phyloP scores from a whole-genome alignment of 2,329 filamentous ascomycete genomes.

The Pezicula neosporulosa region DNA sequence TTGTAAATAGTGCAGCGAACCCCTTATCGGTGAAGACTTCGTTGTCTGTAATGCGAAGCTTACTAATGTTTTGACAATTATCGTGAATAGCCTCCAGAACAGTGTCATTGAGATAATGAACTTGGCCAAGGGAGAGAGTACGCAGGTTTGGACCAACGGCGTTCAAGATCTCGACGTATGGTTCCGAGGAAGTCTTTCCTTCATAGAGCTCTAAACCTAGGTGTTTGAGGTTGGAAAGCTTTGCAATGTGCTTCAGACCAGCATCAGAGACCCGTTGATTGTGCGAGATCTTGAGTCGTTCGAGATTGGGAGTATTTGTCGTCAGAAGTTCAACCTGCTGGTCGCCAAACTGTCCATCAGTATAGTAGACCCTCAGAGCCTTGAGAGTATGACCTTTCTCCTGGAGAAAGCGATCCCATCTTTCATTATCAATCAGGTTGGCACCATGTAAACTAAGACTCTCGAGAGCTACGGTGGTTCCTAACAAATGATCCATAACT shows the following conservation, averaged over 20 bases:
- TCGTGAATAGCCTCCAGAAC: constrained; percentile 69
- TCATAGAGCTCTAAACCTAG: constrained; percentile 68
- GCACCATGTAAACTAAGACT: constrained; percentile 77
- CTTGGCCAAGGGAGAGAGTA: constrained; percentile 74
- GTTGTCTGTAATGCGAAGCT: constrained; percentile 80
- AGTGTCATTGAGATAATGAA: constrained; percentile 62
- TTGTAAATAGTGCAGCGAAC: constrained; percentile 68
- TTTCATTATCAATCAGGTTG: constrained; percentile 74
- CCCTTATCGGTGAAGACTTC: constrained; percentile 71
- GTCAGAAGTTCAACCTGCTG: constrained; percentile 61
- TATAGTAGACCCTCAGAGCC: constrained; percentile 74
- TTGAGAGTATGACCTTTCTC: constrained; percentile 63
- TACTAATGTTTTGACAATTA: constrained; percentile 64
- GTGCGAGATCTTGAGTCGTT: constrained; percentile 74
- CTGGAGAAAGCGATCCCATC: constrained; percentile 69
- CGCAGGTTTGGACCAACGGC: constrained; percentile 62
- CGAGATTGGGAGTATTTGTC: constrained; percentile 62
- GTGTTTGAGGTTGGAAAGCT: constrained; percentile 64
- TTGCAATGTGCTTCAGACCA: constrained; percentile 62
- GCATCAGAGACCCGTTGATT: constrained; percentile 70
- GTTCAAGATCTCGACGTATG: constrained; percentile 58
- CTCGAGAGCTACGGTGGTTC: constrained; percentile 65
- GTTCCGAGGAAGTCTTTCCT: constrained; percentile 44
- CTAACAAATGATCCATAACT: constrained; percentile 76
- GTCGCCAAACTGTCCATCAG: constrained; percentile 79